phyloP scores from a whole-genome alignment of 1,284 basidiomycete genomes.

The Omphalotus olearius region DNA sequence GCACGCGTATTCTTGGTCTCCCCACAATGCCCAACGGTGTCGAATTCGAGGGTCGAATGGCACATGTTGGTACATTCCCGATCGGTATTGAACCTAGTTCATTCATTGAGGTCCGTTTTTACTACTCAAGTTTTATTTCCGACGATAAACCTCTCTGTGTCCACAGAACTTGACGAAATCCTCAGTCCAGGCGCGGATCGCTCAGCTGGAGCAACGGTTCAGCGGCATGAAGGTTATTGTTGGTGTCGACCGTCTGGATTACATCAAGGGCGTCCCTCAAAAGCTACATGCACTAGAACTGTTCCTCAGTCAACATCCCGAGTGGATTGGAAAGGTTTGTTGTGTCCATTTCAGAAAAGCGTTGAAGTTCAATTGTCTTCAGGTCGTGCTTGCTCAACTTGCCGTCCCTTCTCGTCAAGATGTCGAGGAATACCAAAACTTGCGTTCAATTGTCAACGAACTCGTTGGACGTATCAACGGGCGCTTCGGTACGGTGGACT shows the following conservation, averaged over 20 bases:
- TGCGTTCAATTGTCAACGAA: conserved; percentile 95
- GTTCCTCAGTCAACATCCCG: conserved; percentile 95
- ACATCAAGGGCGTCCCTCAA: conserved; percentile 99
- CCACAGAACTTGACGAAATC: conserved; percentile 73
- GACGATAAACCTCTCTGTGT: conserved; percentile 3
- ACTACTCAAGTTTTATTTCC: background rate
- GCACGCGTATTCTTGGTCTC: conserved; percentile 93
- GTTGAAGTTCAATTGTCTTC: conserved; percentile 9
- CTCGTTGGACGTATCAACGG: conserved; percentile 98
- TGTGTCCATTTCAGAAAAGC: conserved; percentile 12
- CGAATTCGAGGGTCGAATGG: conserved; percentile 92
- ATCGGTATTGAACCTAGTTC: conserved; percentile 96
- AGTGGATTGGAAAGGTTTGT: conserved; percentile 93
- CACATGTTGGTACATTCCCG: conserved; percentile 97
- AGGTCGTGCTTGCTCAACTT: conserved; percentile 94
- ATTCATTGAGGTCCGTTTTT: conserved; percentile 69
- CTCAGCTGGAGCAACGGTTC: conserved; percentile 84
- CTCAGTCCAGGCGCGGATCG: conserved; percentile 76
- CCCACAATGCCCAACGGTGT: conserved; percentile 98
- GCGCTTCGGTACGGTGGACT: conserved; percentile 96
- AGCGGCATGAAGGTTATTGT: conserved; percentile 96
- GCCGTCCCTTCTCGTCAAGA: conserved; percentile 98
- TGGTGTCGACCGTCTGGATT: conserved; percentile 96
- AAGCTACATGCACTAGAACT: conserved; percentile 96
- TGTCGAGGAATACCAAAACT: conserved; percentile 98